Conservation (phyloP, 2,329 filamentous ascomycete species). For the Plectosphaerella plurivora region DNA sequence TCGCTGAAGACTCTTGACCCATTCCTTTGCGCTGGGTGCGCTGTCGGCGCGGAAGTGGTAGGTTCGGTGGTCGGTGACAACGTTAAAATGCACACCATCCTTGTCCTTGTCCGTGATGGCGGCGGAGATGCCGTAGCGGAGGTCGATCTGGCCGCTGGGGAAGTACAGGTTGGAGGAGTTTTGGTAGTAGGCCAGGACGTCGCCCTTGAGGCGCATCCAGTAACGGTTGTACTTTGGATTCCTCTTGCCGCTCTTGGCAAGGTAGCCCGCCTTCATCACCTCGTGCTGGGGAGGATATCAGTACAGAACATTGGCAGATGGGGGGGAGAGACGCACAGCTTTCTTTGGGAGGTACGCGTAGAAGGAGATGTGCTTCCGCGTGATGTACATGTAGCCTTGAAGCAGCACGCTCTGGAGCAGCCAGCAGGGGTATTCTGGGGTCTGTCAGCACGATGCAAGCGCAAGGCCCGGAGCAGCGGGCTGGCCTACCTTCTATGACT, state of each 20-base stretch:
- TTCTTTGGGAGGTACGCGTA: slow-evolving; percentile 97
- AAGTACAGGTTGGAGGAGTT: slow-evolving; percentile 86
- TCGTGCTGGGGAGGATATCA: slow-evolving; percentile 47
- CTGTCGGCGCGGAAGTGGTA: slow-evolving; percentile 91
- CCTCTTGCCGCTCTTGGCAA: slow-evolving; percentile 82
- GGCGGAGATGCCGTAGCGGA: slow-evolving; percentile 89
- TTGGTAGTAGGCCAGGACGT: slow-evolving; percentile 85
- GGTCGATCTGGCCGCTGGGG: slow-evolving; percentile 83
- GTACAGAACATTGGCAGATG: not conserved
- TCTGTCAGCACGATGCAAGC: not conserved
- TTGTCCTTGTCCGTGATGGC: slow-evolving; percentile 71
- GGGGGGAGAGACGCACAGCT: slow-evolving; percentile 50
- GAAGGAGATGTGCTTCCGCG: slow-evolving; percentile 88
- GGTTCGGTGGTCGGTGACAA: slow-evolving; percentile 76
- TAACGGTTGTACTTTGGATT: slow-evolving; percentile 86
- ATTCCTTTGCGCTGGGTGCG: slow-evolving; percentile 82
- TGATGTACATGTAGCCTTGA: slow-evolving; percentile 96
- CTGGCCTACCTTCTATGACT: slow-evolving; percentile 66
- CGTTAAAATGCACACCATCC: slow-evolving; percentile 71
- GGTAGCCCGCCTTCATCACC: slow-evolving; percentile 79
- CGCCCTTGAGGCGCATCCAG: slow-evolving; percentile 90
- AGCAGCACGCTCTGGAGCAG: slow-evolving; percentile 85
- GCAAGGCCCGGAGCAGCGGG: not conserved
- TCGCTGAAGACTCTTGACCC: slow-evolving; percentile 89
- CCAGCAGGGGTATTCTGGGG: slow-evolving; percentile 84